phyloP scores from a whole-genome alignment of 1,139 yeast species.

The Sugiyamaella novakii region DNA sequence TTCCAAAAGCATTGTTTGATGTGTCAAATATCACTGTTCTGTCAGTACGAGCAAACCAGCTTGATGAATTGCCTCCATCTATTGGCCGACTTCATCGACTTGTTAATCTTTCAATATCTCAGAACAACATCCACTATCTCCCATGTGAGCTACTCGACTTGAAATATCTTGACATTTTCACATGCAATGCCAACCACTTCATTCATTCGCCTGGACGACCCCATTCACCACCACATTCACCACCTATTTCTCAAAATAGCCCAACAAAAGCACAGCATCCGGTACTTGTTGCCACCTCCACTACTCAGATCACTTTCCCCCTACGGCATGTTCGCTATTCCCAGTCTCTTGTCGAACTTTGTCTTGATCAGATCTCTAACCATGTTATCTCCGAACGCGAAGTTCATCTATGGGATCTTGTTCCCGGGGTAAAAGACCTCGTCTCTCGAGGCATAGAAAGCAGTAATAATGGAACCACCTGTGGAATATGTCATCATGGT shows the following conservation, averaged over 20 bases:
- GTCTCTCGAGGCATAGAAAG: conserved; percentile 30
- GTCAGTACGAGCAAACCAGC: conserved; percentile 54
- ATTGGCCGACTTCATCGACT: conserved; percentile 50
- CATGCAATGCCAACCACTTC: conserved; percentile 53
- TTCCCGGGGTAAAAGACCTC: conserved; percentile 22
- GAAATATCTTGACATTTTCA: conserved; percentile 48
- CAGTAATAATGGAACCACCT: conserved; percentile 50
- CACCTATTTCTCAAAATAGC: background rate
- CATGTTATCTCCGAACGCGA: conserved; percentile 23
- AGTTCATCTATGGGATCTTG: conserved; percentile 23
- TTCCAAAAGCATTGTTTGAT: conserved; percentile 57
- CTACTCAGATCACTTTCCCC: no score
- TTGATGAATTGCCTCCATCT: conserved; percentile 55
- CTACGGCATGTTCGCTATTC: no score
- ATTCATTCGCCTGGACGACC: conserved; percentile 29
- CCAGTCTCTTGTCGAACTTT: conserved; percentile 11
- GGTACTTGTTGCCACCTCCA: conserved; percentile 3
- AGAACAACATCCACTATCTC: conserved; percentile 53
- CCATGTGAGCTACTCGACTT: conserved; percentile 59
- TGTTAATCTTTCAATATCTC: conserved; percentile 54
- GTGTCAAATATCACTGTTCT: conserved; percentile 56
- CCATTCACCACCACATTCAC: conserved; percentile 6
- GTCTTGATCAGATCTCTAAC: conserved; percentile 20
- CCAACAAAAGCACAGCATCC: background rate
- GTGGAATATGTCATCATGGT: conserved; percentile 52